Percentiles rank a stretch among this genome's conserved stretches.
phyloP scores from a whole-genome alignment of 176 grass and related monocot genomes.

The Pontederia crassipes region DNA sequence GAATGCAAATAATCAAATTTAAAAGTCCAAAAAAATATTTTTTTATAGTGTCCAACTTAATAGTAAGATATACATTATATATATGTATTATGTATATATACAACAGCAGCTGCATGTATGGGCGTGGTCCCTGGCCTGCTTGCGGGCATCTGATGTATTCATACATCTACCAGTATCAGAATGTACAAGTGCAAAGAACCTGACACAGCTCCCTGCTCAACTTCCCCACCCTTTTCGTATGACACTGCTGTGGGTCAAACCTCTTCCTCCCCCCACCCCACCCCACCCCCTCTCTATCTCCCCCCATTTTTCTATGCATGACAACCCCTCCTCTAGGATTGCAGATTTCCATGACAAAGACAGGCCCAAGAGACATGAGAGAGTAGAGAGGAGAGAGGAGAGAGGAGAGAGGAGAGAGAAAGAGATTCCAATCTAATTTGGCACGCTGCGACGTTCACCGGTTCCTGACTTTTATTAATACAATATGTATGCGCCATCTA shows the following conservation, averaged over 20 bases:
- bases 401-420: background rate
- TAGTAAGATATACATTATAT: no score
- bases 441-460: slow-evolving; percentile 2
- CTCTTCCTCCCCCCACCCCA: slow-evolving; percentile 8
- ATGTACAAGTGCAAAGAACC: slow-evolving; percentile 15
- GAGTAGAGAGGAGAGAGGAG: background rate
- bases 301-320: background rate
- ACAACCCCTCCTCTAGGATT: background rate
- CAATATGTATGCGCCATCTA: background rate
- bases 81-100: no score
- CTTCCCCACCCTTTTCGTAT: slow-evolving; percentile 21
- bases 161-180: background rate
- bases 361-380: background rate
- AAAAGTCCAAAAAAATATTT: no score
- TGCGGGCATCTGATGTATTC: background rate
- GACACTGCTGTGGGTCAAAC: slow-evolving; percentile 44
- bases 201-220: slow-evolving; percentile 26
- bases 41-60: no score
- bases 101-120: background rate
- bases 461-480: slow-evolving; percentile 11
- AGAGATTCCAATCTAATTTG: slow-evolving; percentile 24
- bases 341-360: slow-evolving; percentile 8
- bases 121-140: background rate
- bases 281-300: background rate
- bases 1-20: no score